These are phyloP conservation scores for Podospora pseudoanserina DNA, from an alignment of 495 filamentous ascomycete genomes.

Conservation along the genomic window DNA sequence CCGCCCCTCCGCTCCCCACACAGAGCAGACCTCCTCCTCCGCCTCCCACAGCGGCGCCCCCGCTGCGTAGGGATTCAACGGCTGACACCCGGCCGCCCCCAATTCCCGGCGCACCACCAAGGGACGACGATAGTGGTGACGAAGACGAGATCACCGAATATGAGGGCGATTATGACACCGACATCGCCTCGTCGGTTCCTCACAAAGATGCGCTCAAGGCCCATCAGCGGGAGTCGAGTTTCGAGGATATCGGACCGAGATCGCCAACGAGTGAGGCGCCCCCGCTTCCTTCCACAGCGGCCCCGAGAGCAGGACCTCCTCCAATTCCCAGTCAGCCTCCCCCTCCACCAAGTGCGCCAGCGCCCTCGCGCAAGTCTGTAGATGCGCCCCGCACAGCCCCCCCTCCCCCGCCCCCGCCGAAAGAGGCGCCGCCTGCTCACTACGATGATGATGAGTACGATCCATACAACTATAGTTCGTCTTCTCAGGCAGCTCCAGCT, in stretches of 20 bases:
- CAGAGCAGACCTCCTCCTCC: slow-evolving; percentile 73
- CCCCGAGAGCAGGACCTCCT: slow-evolving; percentile 48
- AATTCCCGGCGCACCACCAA: slow-evolving; percentile 29
- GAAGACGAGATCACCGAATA: slow-evolving; percentile 87
- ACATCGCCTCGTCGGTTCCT: slow-evolving; percentile 83
- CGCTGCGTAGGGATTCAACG: slow-evolving; percentile 58
- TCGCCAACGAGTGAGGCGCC: slow-evolving; percentile 47
- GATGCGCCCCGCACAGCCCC: slow-evolving; percentile 59
- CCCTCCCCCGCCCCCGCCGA: slow-evolving; percentile 56
- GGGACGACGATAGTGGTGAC: slow-evolving; percentile 51
- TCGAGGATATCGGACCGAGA: slow-evolving; percentile 49
- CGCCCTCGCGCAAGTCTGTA: slow-evolving; percentile 39
- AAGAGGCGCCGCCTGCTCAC: slow-evolving; percentile 36
- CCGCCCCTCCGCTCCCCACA: slow-evolving; percentile 47
- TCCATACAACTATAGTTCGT: slow-evolving; percentile 62
- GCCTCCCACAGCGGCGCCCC: slow-evolving; percentile 57
- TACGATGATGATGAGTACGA: slow-evolving; percentile 69
- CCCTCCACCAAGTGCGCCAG: slow-evolving; percentile 39
- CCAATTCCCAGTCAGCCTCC: slow-evolving; percentile 56
- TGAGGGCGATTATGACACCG: slow-evolving; percentile 97
- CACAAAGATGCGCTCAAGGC: slow-evolving; percentile 89
- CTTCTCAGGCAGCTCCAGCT: slow-evolving; percentile 31
- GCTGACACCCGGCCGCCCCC: slow-evolving; percentile 42
- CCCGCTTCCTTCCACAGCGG: slow-evolving; percentile 45
- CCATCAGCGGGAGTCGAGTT: slow-evolving; percentile 72